A percentile compares a stretch with the other conserved stretches of the same genome.
Conservation (phyloP, 257 asterid species). For the Voacanga thouarsii region DNA sequence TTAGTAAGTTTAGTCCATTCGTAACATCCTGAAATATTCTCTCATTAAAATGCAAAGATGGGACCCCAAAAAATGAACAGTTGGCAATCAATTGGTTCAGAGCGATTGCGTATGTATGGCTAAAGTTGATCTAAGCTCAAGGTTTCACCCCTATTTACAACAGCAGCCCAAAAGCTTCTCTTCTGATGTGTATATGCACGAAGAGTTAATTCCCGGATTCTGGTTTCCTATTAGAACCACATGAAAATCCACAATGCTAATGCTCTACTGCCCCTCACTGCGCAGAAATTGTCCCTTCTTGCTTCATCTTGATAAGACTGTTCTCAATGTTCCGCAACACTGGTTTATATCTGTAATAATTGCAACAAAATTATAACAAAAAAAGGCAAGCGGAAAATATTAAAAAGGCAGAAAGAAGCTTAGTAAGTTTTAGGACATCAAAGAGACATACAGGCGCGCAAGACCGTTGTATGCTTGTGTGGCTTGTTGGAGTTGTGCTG, state of each 20-base stretch:
- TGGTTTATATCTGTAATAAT: constrained; percentile 65
- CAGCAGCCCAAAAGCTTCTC: neutral
- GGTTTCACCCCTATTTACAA: neutral
- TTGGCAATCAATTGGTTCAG: neutral
- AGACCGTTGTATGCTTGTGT: constrained; percentile 67
- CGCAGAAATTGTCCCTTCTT: constrained; percentile 52
- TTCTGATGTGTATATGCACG: no score
- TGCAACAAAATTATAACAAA: constrained; percentile 2
- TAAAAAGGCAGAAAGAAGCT: neutral
- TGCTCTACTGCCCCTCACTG: constrained; percentile 20
- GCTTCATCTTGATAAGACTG: constrained; percentile 76
- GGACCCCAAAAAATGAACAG: neutral
- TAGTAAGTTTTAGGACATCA: neutral
- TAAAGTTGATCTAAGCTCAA: neutral
- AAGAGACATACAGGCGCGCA: constrained; percentile 65
- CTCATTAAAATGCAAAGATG: no score
- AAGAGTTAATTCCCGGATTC: no score
- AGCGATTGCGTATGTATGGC: neutral
- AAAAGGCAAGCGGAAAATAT: neutral
- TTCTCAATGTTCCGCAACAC: constrained; percentile 71
- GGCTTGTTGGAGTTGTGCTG: constrained; percentile 80
- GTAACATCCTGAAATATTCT: no score
- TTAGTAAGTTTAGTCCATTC: no score
- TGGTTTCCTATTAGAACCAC: no score
- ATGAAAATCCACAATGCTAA: no score